Percentiles rank a stretch among this genome's conserved stretches.
Conservation (phyloP, 164 flowering plant genomes). For the Nelumbo lutea region DNA sequence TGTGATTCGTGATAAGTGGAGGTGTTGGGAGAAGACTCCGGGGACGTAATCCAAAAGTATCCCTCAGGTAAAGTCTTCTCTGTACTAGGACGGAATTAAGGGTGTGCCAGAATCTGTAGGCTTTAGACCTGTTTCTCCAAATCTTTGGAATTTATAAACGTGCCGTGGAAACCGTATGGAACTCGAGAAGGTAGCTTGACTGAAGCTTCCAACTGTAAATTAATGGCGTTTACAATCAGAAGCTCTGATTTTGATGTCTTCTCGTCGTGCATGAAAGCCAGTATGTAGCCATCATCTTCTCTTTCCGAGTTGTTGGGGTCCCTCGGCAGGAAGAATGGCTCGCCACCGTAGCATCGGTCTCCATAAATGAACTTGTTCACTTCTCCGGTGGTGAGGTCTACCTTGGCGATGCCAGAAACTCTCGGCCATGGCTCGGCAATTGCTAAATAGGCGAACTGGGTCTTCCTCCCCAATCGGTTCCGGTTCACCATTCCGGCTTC, state of each 20-base stretch:
- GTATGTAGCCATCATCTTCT: conserved; percentile 77
- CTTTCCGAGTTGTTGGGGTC: conserved; percentile 22
- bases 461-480: conserved; percentile 58
- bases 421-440: conserved; percentile 96
- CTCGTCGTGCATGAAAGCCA: conserved; percentile 78
- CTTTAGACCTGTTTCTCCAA: conserved; percentile 39
- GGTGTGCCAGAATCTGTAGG: too few species aligned
- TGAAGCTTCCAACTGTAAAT: conserved; percentile 50
- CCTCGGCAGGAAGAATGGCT: conserved; percentile 67
- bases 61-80: conserved; percentile 30
- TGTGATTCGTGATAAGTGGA: neutral
- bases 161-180: conserved; percentile 94
- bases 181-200: conserved; percentile 70
- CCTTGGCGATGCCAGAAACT: conserved; percentile 85
- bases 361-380: conserved; percentile 59
- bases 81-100: neutral
- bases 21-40: conserved; percentile 18
- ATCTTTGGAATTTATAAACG: conserved; percentile 57
- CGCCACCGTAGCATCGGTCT: conserved; percentile 59
- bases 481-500: conserved; percentile 96
- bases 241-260: conserved; percentile 58
- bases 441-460: conserved; percentile 69
- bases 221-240: conserved; percentile 55
- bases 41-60: conserved; percentile 26
- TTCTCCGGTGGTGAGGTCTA: conserved; percentile 64